Conservation (phyloP, 352 stramenopile species). For the Pythium dissotocum region DNA sequence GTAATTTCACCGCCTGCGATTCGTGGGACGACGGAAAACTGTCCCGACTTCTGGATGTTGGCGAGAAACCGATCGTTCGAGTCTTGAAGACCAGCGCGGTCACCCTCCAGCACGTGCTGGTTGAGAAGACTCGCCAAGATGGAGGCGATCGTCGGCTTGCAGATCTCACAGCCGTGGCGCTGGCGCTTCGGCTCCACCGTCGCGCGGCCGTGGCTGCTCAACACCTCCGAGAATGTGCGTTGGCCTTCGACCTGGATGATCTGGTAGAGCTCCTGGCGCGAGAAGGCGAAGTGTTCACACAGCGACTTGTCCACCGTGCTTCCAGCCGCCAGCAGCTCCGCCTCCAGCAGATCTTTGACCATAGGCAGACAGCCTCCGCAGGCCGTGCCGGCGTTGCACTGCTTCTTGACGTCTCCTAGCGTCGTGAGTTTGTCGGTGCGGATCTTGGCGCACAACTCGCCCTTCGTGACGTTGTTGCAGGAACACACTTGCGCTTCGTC, state of each 20-base stretch:
- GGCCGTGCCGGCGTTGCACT: slow-evolving; percentile 85
- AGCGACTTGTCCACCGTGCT: slow-evolving; percentile 85
- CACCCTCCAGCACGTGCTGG: slow-evolving; percentile 78
- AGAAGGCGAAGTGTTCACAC: slow-evolving; percentile 92
- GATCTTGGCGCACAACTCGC: slow-evolving; percentile 72
- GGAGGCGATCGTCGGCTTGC: slow-evolving; percentile 89
- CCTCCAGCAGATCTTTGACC: slow-evolving; percentile 86
- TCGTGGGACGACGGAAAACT: slow-evolving; percentile 92
- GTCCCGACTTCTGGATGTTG: slow-evolving; percentile 93
- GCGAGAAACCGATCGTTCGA: slow-evolving; percentile 92
- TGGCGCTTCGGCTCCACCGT: slow-evolving; percentile 35
- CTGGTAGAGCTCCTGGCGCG: slow-evolving; percentile 88
- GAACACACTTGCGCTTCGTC: slow-evolving; percentile 90
- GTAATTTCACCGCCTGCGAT: slow-evolving; percentile 91
- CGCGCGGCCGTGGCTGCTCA: slow-evolving; percentile 73
- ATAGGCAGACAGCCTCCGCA: slow-evolving; percentile 91
- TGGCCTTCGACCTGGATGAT: slow-evolving; percentile 83
- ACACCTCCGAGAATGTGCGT: slow-evolving; percentile 86
- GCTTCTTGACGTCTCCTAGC: slow-evolving; percentile 77
- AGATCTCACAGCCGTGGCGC: slow-evolving; percentile 90
- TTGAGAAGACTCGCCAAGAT: slow-evolving; percentile 92
- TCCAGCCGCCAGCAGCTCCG: slow-evolving; percentile 87
- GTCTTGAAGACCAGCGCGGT: slow-evolving; percentile 84
- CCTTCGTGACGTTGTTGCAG: slow-evolving; percentile 92
- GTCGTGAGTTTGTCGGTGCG: slow-evolving; percentile 75